A percentile compares a stretch with the other conserved stretches of the same genome.
Evolutionary conservation across 1,284 basidiomycete species (phyloP).

Genomic region (Hortiboletus rubellus): DNA sequence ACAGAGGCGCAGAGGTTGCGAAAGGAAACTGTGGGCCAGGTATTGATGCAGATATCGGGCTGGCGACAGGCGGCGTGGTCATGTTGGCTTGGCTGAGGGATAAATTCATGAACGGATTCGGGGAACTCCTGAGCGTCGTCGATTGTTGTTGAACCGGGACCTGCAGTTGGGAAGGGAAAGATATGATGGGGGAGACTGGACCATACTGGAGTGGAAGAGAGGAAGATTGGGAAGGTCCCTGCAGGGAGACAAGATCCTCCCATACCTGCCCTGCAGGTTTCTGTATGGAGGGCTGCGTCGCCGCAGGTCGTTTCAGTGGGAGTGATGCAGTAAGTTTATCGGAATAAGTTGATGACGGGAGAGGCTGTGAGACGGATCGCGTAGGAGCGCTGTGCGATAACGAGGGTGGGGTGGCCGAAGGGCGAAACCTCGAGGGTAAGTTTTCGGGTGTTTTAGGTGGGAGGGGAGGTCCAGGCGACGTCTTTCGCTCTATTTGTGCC

Average conservation of each 20-base stretch:
- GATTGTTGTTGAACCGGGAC: slow-evolving; percentile 12
- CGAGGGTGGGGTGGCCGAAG: slow-evolving; percentile 10
- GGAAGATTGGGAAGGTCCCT: slow-evolving; percentile 44
- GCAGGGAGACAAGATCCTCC: slow-evolving; percentile 55
- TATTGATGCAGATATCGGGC: slow-evolving; percentile 6
- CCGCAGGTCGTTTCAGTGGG: slow-evolving; percentile 12
- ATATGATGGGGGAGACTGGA: neutral
- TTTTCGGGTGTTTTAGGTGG: slow-evolving; percentile 34
- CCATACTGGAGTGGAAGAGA: slow-evolving; percentile 57
- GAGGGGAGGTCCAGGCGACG: slow-evolving; percentile 27
- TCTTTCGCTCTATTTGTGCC: slow-evolving; percentile 9
- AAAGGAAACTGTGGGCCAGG: slow-evolving; percentile 10
- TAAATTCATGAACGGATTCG: slow-evolving; percentile 26
- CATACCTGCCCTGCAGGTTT: slow-evolving; percentile 40
- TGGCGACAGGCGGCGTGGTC: neutral
- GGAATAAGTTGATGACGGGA: slow-evolving; percentile 18
- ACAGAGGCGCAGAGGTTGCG: neutral
- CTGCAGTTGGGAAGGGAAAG: slow-evolving; percentile 16
- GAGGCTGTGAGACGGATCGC: slow-evolving; percentile 36
- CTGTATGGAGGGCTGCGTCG: slow-evolving; percentile 16
- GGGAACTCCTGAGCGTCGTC: neutral
- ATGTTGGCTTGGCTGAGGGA: slow-evolving; percentile 9
- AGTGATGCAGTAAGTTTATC: slow-evolving; percentile 15
- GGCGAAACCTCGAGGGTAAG: slow-evolving; percentile 19
- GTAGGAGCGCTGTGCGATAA: slow-evolving; percentile 9